phyloP scores from a whole-genome alignment of 371 early-diverging fungal species.

The Mucor plumbeus region DNA sequence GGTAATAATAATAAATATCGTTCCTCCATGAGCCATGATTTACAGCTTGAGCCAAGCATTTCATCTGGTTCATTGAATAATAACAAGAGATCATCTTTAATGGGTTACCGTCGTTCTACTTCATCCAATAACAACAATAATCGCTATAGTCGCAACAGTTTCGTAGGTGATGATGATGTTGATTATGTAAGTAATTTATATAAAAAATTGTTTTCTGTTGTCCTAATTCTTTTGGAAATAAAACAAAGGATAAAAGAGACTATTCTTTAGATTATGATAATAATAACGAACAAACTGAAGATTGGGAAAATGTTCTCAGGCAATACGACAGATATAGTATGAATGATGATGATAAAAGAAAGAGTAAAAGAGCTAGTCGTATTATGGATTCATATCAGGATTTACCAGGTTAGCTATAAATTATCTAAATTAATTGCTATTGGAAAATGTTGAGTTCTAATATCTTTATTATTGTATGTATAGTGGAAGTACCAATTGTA shows the following conservation, averaged over 20 bases:
- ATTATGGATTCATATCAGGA: conserved; percentile 47
- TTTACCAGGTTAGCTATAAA: conserved; percentile 36
- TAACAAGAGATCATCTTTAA: conserved; percentile 21
- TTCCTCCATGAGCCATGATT: conserved; percentile 1
- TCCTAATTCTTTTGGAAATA: not conserved
- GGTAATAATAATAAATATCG: conserved; percentile 20
- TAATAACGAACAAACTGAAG: conserved; percentile 20
- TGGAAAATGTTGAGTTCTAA: not conserved
- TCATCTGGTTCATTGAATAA: conserved; percentile 15
- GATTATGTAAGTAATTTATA: conserved; percentile 25
- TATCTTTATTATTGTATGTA: conserved; percentile 6
- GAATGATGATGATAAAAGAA: conserved; percentile 32
- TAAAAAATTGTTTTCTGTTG: no score
- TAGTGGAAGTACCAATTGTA: conserved; percentile 43
- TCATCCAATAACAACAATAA: conserved; percentile 16
- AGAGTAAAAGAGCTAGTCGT: conserved; percentile 46
- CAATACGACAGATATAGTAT: conserved; percentile 52
- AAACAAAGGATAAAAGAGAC: not conserved
- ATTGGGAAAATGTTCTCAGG: conserved; percentile 52
- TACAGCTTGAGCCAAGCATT: conserved; percentile 17
- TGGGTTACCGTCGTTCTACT: conserved; percentile 20
- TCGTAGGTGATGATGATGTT: conserved; percentile 27
- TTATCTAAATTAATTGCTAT: not conserved
- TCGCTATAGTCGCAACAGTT: conserved; percentile 30
- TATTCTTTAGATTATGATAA: conserved; percentile 3